Percentiles rank a stretch among this genome's conserved stretches.
Evolutionary conservation across 2,329 filamentous ascomycete species (phyloP).

Genomic region (Aspergillus fumigatus): DNA sequence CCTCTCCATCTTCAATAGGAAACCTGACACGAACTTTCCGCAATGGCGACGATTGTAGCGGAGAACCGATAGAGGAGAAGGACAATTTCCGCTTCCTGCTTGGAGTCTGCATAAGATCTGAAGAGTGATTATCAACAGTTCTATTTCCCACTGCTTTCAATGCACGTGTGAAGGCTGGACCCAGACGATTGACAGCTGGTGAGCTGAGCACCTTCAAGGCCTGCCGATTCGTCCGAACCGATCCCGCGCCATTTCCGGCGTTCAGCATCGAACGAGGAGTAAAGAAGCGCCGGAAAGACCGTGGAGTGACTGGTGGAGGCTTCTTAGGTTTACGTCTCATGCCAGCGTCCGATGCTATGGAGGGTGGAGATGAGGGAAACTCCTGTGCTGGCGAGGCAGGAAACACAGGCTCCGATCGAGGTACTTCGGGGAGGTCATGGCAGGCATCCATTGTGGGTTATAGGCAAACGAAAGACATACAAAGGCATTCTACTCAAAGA

Average conservation of each 20-base stretch:
- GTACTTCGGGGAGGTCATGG: slow-evolving; percentile 30
- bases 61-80: slow-evolving; percentile 43
- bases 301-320: slow-evolving; percentile 47
- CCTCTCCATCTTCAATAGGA: slow-evolving; percentile 27
- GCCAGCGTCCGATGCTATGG: slow-evolving; percentile 35
- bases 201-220: slow-evolving; percentile 42
- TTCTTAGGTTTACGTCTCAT: slow-evolving; percentile 38
- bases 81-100: slow-evolving; percentile 45
- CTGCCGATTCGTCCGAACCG: slow-evolving; percentile 40
- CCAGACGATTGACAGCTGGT: slow-evolving; percentile 40
- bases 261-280: slow-evolving; percentile 44
- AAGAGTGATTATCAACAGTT: slow-evolving; percentile 22
- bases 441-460: slow-evolving; percentile 28
- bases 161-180: slow-evolving; percentile 38
- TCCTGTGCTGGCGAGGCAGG: slow-evolving; percentile 28
- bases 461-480: slow-evolving; percentile 12
- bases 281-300: slow-evolving; percentile 49
- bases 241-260: slow-evolving; percentile 28
- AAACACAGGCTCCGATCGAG: slow-evolving; percentile 32
- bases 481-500: slow-evolving; percentile 17
- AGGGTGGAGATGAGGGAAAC: slow-evolving; percentile 41
- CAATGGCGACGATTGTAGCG: slow-evolving; percentile 47
- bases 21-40: slow-evolving; percentile 37
- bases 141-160: slow-evolving; percentile 28
- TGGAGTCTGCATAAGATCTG: slow-evolving; percentile 33